Percentiles rank a stretch among this genome's conserved stretches.
Conservation (phyloP, 2,329 filamentous ascomycete genomes). For the Penicillium sp. region DNA sequence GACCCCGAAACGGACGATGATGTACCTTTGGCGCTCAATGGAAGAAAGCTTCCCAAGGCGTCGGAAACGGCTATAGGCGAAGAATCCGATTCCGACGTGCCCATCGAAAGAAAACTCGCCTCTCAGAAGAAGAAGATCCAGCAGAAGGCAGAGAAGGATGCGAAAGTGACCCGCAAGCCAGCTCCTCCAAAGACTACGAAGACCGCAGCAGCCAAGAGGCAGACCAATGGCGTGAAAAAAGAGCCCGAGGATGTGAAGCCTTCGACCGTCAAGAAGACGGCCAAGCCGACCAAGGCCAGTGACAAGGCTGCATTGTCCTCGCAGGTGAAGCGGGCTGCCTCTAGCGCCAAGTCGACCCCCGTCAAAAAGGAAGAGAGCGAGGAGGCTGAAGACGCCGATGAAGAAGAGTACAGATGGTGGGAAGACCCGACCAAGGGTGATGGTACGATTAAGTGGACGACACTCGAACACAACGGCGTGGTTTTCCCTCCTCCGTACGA, state of each 20-base stretch:
- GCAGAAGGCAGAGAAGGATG: constrained; percentile 61
- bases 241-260: too few species aligned
- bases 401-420: constrained; percentile 87
- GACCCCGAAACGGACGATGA: constrained; percentile 65
- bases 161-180: constrained; percentile 43
- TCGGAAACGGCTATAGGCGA: constrained; percentile 52
- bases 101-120: constrained; percentile 56
- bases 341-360: too few species aligned
- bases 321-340: too few species aligned
- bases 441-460: constrained; percentile 89
- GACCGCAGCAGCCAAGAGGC: constrained; percentile 42
- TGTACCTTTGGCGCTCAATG: constrained; percentile 49
- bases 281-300: constrained; percentile 52
- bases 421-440: constrained; percentile 81
- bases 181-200: constrained; percentile 44
- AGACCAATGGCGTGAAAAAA: constrained; percentile 63
- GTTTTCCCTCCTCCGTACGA: constrained; percentile 92
- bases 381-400: constrained; percentile 62
- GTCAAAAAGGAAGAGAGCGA: constrained; percentile 58
- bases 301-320: too few species aligned
- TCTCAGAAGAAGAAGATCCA: constrained; percentile 77
- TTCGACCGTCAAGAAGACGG: constrained; percentile 55
- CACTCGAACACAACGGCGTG: constrained; percentile 88
- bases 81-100: constrained; percentile 51
- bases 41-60: constrained; percentile 47